A percentile compares a stretch with the other conserved stretches of the same genome.
These are phyloP conservation scores for Aegilops speltoides DNA, from an alignment of 176 grass and related monocot genomes.

Conservation along the genomic window DNA sequence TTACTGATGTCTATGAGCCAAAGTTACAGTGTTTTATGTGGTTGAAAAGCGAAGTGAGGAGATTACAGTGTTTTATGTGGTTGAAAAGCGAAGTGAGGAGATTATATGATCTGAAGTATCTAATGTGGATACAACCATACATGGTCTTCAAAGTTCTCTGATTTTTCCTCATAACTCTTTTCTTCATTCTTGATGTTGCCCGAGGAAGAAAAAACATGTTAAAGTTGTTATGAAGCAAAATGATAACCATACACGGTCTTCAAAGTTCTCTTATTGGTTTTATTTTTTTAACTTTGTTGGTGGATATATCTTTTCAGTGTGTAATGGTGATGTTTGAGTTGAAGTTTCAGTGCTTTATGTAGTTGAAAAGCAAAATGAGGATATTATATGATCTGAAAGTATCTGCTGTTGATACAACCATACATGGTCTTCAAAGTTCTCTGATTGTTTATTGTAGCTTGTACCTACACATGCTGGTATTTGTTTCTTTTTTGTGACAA, in stretches of 20 bases:
- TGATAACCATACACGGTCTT: constrained; percentile 33
- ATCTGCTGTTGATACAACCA: constrained; percentile 37
- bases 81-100: neutral
- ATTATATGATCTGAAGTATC: constrained; percentile 40
- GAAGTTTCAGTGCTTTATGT: neutral
- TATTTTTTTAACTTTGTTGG: neutral
- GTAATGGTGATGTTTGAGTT: neutral
- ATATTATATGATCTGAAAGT: constrained; percentile 34
- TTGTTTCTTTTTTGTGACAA: no score
- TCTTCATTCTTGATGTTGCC: neutral
- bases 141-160: constrained; percentile 72
- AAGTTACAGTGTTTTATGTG: neutral
- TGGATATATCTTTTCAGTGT: neutral
- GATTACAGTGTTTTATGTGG: neutral
- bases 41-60: neutral
- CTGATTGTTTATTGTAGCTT: constrained; percentile 35
- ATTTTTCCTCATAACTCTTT: neutral
- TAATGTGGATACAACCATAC: constrained; percentile 28
- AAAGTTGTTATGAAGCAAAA: neutral
- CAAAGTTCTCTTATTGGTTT: constrained; percentile 51
- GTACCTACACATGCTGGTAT: no score
- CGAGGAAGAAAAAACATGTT: neutral
- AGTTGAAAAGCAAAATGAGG: neutral
- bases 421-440: constrained; percentile 64
- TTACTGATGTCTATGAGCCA: neutral